These are phyloP conservation scores for Elasticomyces elasticus DNA, from an alignment of 495 filamentous ascomycete genomes.

Conservation along the genomic window DNA sequence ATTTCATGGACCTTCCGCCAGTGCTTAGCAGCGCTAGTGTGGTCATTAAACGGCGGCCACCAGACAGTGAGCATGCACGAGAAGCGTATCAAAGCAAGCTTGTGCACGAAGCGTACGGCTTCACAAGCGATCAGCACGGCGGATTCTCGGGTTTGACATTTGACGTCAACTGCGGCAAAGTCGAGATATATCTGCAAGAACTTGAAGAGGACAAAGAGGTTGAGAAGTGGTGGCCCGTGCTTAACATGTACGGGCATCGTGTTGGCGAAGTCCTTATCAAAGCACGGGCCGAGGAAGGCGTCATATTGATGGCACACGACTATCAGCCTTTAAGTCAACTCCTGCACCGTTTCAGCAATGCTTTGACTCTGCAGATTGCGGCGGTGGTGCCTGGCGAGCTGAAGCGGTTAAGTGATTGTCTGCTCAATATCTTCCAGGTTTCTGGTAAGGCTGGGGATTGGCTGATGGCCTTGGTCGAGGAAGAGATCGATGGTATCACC, in stretches of 20 bases:
- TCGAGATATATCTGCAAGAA: slow-evolving; percentile 79
- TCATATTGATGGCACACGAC: slow-evolving; percentile 76
- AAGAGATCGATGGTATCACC: slow-evolving; percentile 86
- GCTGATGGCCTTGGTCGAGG: slow-evolving; percentile 86
- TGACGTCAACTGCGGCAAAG: slow-evolving; percentile 58
- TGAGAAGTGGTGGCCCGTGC: slow-evolving; percentile 84
- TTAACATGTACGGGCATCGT: slow-evolving; percentile 59
- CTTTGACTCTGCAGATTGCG: slow-evolving; percentile 76
- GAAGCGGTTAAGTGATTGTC: slow-evolving; percentile 67
- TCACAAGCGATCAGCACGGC: slow-evolving; percentile 24
- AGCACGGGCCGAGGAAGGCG: slow-evolving; percentile 71
- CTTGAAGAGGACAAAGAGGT: slow-evolving; percentile 65
- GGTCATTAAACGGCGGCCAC: slow-evolving; percentile 63
- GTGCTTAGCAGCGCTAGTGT: slow-evolving; percentile 71
- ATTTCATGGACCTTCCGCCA: slow-evolving; percentile 74
- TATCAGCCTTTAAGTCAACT: slow-evolving; percentile 78
- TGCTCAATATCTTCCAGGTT: slow-evolving; percentile 93
- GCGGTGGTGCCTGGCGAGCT: slow-evolving; percentile 67
- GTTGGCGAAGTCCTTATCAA: slow-evolving; percentile 84
- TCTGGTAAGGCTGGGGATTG: slow-evolving; percentile 81
- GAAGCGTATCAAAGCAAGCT: slow-evolving; percentile 14
- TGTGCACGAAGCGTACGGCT: slow-evolving; percentile 25
- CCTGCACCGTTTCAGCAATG: slow-evolving; percentile 72
- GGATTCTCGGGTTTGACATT: slow-evolving; percentile 36
- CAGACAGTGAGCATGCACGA: slow-evolving; percentile 22